Evolutionary conservation across 768 basidiomycete genomes (phyloP), one percentile per base, ranked within the genome.

Genomic region (Pulveroboletus sp.): DNA sequence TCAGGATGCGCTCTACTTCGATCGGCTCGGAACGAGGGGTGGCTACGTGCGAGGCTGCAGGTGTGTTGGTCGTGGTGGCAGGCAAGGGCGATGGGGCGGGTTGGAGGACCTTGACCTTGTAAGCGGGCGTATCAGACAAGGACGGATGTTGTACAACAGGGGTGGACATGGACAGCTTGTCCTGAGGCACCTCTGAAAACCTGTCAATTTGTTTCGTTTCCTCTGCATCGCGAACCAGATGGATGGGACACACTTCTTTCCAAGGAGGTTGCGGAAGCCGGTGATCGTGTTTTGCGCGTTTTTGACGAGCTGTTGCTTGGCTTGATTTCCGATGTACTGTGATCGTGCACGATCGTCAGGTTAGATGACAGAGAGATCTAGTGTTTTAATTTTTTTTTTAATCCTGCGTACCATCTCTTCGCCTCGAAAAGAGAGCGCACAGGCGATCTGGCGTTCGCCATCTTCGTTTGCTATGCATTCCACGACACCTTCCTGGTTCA

Each of bases 381-480:
- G 30, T 24, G 42, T 24, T 8, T 39, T 14, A 11, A 37, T 11
- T 24, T 8, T 39, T 14, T 31, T 39, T 11, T 26, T 17, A 6
- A 28, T 28, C 11, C 7, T n/a, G 76, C 86, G 59, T 63, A 92
- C 93, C 66, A 86, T 83, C 68, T 97, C 89, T 68, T 95, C 90
- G 26, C 92, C 93, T 36, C 82, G 81, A 67, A 95, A 98, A 0
- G 93, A 82, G 47, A 98, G 75, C 26, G 93, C 93, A 65, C 90
- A 92, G 0, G 93, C 93, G 61, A 99, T 98, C 73, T 99, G 95
- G 30, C 96, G 86, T 65, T 97, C 95, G 28, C 96, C 95, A 66
- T 98, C 95, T 66, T 98, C 94, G 66, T 97, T 98, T 6, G 94
- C 96, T 53, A 98, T 97, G 66, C 91, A 95, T 63, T 93, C 90